Percentiles rank a stretch among this genome's conserved stretches.
These are phyloP conservation scores for Hypoxylon sp. DNA, from an alignment of 2,329 filamentous ascomycete species.

Conservation along the genomic window DNA sequence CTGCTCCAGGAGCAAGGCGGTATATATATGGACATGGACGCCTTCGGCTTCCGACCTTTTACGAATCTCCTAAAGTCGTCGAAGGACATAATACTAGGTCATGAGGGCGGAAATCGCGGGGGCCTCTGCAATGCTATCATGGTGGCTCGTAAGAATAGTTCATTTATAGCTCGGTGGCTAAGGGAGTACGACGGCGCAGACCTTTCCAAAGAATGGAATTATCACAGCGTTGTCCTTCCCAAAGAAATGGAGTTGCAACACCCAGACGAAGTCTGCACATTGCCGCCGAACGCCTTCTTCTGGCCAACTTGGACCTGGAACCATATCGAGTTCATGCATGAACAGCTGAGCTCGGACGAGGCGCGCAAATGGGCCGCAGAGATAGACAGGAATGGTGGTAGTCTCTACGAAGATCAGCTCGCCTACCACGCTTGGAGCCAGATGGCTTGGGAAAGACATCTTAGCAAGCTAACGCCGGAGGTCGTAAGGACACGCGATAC, in stretches of 20 bases:
- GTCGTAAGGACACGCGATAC: slow-evolving; percentile 55
- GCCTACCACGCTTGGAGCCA: slow-evolving; percentile 60
- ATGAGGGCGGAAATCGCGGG: slow-evolving; percentile 58
- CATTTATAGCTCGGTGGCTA: slow-evolving; percentile 57
- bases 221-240: slow-evolving; percentile 57
- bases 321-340: slow-evolving; percentile 59
- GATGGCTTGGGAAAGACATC: slow-evolving; percentile 56
- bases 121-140: slow-evolving; percentile 60
- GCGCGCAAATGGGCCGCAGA: slow-evolving; percentile 52
- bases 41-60: slow-evolving; percentile 56
- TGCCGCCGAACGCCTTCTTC: slow-evolving; percentile 58
- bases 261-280: slow-evolving; percentile 55
- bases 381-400: slow-evolving; percentile 55
- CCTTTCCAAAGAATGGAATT: slow-evolving; percentile 57
- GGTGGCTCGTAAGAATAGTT: slow-evolving; percentile 55
- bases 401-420: slow-evolving; percentile 56
- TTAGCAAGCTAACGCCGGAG: slow-evolving; percentile 55
- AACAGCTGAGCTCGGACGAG: slow-evolving; percentile 51
- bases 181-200: slow-evolving; percentile 55
- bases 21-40: slow-evolving; percentile 58
- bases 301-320: slow-evolving; percentile 60
- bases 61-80: slow-evolving; percentile 51
- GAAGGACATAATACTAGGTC: slow-evolving; percentile 54
- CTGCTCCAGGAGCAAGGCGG: slow-evolving; percentile 56
- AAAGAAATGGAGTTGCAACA: slow-evolving; percentile 52